These are phyloP conservation scores for Neophaeococcomyces aloes DNA, from an alignment of 2,329 filamentous ascomycete species.

Conservation along the genomic window DNA sequence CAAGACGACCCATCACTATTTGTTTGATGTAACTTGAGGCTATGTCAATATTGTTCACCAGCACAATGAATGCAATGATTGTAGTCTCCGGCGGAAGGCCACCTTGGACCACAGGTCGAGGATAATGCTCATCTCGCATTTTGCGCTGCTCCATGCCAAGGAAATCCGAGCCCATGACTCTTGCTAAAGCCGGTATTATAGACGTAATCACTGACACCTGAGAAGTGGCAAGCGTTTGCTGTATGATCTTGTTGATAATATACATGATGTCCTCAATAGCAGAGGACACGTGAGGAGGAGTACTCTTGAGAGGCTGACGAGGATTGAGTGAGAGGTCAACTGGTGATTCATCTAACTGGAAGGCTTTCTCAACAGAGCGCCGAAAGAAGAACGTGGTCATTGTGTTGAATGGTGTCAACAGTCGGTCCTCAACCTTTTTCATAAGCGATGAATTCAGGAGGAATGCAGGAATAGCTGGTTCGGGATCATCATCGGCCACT, in stretches of 20 bases:
- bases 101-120: conserved; percentile 65
- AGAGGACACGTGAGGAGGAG: conserved; percentile 83
- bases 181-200: conserved; percentile 66
- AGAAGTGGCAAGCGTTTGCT: conserved; percentile 75
- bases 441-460: conserved; percentile 68
- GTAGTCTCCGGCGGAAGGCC: conserved; percentile 77
- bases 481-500: conserved; percentile 46
- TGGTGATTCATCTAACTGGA: conserved; percentile 87
- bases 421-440: conserved; percentile 63
- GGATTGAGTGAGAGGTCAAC: conserved; percentile 66
- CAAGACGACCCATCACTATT: conserved; percentile 63
- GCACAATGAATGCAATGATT: conserved; percentile 77
- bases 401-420: conserved; percentile 72
- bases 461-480: conserved; percentile 59
- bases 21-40: conserved; percentile 82
- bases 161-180: conserved; percentile 79
- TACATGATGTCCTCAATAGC: conserved; percentile 99
- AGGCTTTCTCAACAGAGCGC: conserved; percentile 90
- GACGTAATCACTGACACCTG: conserved; percentile 67
- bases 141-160: conserved; percentile 95
- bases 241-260: conserved; percentile 85
- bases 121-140: conserved; percentile 94
- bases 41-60: conserved; percentile 92
- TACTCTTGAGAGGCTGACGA: conserved; percentile 59
- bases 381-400: conserved; percentile 97